Conservation (phyloP, 2,329 filamentous ascomycete genomes). For the Talaromyces sp. region DNA sequence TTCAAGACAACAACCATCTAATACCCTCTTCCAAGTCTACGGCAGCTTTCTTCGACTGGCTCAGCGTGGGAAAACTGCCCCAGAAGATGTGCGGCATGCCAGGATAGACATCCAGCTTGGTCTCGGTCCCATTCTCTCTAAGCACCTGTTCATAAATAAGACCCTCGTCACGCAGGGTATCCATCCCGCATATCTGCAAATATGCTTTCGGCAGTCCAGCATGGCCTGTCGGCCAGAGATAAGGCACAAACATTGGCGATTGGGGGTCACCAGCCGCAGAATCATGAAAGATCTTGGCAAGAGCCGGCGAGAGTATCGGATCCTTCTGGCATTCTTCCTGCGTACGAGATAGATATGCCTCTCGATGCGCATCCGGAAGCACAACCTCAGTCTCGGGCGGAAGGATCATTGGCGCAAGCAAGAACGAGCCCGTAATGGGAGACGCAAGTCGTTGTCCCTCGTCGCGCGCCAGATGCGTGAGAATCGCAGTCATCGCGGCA, state of each 20-base stretch:
- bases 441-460: conserved; percentile 32
- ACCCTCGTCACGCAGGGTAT: conserved; percentile 49
- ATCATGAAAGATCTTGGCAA: conserved; percentile 12
- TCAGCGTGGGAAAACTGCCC: conserved; percentile 5
- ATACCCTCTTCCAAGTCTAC: conserved; percentile 3
- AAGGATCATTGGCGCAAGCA: conserved; percentile 18
- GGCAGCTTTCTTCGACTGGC: conserved; percentile 4
- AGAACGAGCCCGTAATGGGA: conserved; percentile 41
- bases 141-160: conserved; percentile 49
- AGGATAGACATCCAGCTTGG: conserved; percentile 39
- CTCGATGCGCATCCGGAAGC: conserved; percentile 12
- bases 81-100: conserved; percentile 34
- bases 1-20: conserved; percentile 3
- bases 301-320: conserved; percentile 22
- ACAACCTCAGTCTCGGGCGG: conserved; percentile 26
- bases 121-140: conserved; percentile 40
- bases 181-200: conserved; percentile 47
- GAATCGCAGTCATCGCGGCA: conserved; percentile 30
- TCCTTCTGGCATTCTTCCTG: conserved; percentile 20
- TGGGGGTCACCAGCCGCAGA: not conserved
- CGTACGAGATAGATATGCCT: conserved; percentile 20
- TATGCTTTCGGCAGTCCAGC: conserved; percentile 41
- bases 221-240: conserved; percentile 18
- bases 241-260: not conserved
- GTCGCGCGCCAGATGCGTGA: conserved; percentile 29